phyloP scores from a whole-genome alignment of 2,329 filamentous ascomycete species.

The Fusarium longipes region DNA sequence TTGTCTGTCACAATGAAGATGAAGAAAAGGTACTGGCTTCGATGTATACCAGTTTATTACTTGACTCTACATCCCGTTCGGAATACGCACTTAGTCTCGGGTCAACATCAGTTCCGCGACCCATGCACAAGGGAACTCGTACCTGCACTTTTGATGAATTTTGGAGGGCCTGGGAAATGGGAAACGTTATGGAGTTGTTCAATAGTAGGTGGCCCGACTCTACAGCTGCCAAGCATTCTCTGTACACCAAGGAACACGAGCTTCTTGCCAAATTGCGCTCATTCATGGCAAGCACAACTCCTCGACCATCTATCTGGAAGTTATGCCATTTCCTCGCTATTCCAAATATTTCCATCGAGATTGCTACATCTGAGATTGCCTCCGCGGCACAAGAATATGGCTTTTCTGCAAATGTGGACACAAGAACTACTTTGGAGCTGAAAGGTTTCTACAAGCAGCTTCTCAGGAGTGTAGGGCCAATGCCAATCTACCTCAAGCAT shows the following conservation, averaged over 20 bases:
- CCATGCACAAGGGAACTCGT: not conserved
- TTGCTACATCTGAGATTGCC: no score
- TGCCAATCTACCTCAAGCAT: no score
- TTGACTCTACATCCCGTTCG: not conserved
- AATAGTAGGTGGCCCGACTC: not conserved
- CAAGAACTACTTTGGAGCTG: no score
- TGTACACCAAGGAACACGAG: not conserved
- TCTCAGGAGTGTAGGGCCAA: no score
- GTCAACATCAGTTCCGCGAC: not conserved
- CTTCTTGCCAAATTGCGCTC: not conserved
- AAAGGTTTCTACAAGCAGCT: no score
- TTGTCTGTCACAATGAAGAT: not conserved
- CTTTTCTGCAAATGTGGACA: no score
- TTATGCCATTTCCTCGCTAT: not conserved
- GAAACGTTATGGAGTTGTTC: not conserved
- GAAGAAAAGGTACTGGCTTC: not conserved
- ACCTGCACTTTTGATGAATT: not conserved
- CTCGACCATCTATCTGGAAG: not conserved
- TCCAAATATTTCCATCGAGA: no score
- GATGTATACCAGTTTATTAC: not conserved
- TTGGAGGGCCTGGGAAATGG: not conserved
- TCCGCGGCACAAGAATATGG: no score
- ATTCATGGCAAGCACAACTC: not conserved
- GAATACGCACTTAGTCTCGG: not conserved
- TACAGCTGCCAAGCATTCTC: no score